These are phyloP conservation scores for Pyronema omphalodes DNA, from an alignment of 495 filamentous ascomycete genomes.

Conservation along the genomic window DNA sequence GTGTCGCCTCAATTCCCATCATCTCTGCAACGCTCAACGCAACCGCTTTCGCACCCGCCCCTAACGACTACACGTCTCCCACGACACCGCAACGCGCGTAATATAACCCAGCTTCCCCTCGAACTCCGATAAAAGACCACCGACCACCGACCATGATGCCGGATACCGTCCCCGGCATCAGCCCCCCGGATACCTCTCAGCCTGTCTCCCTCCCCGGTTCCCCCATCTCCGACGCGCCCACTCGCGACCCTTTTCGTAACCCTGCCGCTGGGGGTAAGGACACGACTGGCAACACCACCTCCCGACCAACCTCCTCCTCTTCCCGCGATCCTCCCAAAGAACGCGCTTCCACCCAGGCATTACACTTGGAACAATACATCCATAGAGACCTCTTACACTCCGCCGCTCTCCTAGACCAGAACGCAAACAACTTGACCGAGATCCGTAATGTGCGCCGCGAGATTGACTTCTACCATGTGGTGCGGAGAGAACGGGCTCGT, in stretches of 20 bases:
- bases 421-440: constrained; percentile 17
- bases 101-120: too few relatives aligned
- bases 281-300: constrained; percentile 1
- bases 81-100: too few relatives aligned
- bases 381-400: constrained; percentile 57
- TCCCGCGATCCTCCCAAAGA: constrained; percentile 9
- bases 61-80: too few relatives aligned
- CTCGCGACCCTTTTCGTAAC: constrained; percentile 6
- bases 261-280: constrained; percentile 10
- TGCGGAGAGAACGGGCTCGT: constrained; percentile 31
- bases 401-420: constrained; percentile 35
- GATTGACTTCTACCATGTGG: constrained; percentile 32
- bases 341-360: constrained; percentile 17
- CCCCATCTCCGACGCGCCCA: constrained; percentile 14
- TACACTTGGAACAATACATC: constrained; percentile 50
- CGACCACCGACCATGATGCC: too few relatives aligned
- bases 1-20: background rate
- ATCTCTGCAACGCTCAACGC: too few relatives aligned
- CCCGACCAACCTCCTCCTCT: background rate
- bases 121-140: too few relatives aligned
- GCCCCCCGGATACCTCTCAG: background rate
- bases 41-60: too few relatives aligned
- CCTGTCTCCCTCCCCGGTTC: background rate
- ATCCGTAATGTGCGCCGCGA: constrained; percentile 33
- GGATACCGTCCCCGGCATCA: too few relatives aligned